Evolutionary conservation across 768 basidiomycete genomes (phyloP), one percentile per base, ranked within the genome.

Genomic region (Pulveroboletus sp.): DNA sequence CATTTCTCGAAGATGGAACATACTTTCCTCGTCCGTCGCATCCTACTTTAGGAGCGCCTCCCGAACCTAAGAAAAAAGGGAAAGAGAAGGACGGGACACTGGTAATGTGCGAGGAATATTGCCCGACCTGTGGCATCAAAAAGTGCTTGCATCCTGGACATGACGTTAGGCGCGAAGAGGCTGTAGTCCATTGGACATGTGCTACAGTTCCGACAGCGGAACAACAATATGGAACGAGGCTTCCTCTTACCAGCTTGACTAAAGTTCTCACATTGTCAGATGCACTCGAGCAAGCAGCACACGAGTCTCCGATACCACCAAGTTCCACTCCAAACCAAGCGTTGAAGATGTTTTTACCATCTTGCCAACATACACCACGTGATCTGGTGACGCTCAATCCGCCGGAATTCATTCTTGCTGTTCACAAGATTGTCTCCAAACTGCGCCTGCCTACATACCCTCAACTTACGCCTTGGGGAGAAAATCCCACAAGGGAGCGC

Each of bases 1-100:
- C 58, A 33, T 78, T 74, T 69, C 62, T 78, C 17, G 73, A 74
- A 50, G 73, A 74, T 17, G 60, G 70, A 15, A 14, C 32, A 3
- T 6, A 56, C 30, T 75, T 73, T 54, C 66, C 69, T 18, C 71
- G 75, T 38, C 58, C 61, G 5, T 54, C 51, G 35, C 47, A 55
- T 44, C 39, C 53, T 46, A 40, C 50, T 41, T n/a, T 43, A 13
- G 55, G 43, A 9, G 15, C 46, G 17, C 38, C 30, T 18, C 27
- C 45, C 4, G 57, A 56, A n/a, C 50, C 32, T 41, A 69, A 62
- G 51, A 68, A 59, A 48, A 68, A 51, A 39, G 57, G 44, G 18
- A 65, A 37, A 55, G 32, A 33, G n/a, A 61, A 61, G n/a, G 64
- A 60, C 18, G 52, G 47, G 24, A 51, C 62, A 7, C 60, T 8